phyloP scores from a whole-genome alignment of 331 rosid genomes.

The Erythrophleum ivorense region DNA sequence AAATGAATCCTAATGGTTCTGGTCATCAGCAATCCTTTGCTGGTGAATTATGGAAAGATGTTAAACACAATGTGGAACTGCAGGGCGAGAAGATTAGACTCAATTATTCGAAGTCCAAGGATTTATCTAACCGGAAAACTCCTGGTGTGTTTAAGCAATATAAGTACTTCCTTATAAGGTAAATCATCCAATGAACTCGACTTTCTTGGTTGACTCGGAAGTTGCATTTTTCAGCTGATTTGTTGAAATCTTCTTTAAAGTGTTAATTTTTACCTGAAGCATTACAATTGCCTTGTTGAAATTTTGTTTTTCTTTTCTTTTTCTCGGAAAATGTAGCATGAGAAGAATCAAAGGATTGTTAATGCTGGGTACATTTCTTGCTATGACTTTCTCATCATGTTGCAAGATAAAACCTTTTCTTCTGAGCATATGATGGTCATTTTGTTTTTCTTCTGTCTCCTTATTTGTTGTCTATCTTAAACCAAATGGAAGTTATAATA shows the following conservation, averaged over 20 bases:
- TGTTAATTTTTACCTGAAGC: neutral
- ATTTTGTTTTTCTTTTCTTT: neutral
- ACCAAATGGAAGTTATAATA: neutral
- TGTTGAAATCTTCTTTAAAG: neutral
- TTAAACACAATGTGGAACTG: conserved; percentile 65
- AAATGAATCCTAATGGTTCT: conserved; percentile 44
- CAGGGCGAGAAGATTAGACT: conserved; percentile 67
- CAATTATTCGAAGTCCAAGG: conserved; percentile 72
- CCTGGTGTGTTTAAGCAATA: conserved; percentile 79
- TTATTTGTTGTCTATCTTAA: neutral
- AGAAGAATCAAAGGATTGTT: neutral
- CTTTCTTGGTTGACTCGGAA: conserved; percentile 10
- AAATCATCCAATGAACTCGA: conserved; percentile 35
- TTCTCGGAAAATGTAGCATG: neutral
- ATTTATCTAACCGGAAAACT: conserved; percentile 76
- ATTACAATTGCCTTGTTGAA: conserved; percentile 8
- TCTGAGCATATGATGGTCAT: conserved; percentile 7
- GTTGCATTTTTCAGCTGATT: conserved; percentile 15
- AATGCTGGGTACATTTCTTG: neutral
- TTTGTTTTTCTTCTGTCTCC: conserved; percentile 3
- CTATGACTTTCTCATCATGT: conserved; percentile 15
- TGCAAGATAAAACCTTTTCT: conserved; percentile 16
- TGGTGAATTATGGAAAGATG: conserved; percentile 91
- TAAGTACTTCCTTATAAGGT: conserved; percentile 87
- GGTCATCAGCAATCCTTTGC: conserved; percentile 62